These are phyloP conservation scores for Vitis riparia DNA, from an alignment of 164 flowering plant species.

Conservation along the genomic window DNA sequence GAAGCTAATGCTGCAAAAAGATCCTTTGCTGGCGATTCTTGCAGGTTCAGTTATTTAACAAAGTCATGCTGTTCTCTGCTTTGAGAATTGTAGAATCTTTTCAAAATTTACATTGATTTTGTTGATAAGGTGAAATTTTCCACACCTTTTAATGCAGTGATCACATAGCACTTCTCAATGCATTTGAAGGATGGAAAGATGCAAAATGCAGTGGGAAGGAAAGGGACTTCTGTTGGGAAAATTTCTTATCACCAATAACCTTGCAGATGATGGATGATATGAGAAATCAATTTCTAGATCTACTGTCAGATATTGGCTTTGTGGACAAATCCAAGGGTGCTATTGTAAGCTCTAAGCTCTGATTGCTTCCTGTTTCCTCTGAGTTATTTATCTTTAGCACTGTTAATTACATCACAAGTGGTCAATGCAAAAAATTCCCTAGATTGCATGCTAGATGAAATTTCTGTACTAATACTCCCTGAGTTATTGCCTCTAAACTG, in stretches of 20 bases:
- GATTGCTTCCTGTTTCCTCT: neutral
- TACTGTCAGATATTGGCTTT: conserved; percentile 82
- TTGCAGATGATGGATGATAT: conserved; percentile 95
- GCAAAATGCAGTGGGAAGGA: conserved; percentile 76
- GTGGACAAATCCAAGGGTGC: conserved; percentile 64
- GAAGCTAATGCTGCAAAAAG: conserved; percentile 93
- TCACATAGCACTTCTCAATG: conserved; percentile 94
- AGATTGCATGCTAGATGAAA: no score
- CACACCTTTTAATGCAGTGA: conserved; percentile 53
- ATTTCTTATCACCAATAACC: conserved; percentile 77
- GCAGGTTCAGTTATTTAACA: conserved; percentile 57
- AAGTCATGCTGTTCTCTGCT: conserved; percentile 7
- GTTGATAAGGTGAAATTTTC: neutral
- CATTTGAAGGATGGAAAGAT: conserved; percentile 87
- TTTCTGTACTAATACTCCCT: no score
- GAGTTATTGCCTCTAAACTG: neutral
- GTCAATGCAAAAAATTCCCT: no score
- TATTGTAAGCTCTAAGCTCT: conserved; percentile 39
- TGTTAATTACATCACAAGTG: no score
- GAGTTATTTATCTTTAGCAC: neutral
- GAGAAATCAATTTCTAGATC: conserved; percentile 86
- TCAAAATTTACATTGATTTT: neutral
- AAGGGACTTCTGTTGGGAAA: conserved; percentile 83
- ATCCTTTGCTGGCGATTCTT: conserved; percentile 96
- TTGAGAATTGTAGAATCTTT: conserved; percentile 2